Evolutionary conservation across 2,329 filamentous ascomycete genomes (phyloP).

Genomic region (Pseudocercospora pini-densiflorae): DNA sequence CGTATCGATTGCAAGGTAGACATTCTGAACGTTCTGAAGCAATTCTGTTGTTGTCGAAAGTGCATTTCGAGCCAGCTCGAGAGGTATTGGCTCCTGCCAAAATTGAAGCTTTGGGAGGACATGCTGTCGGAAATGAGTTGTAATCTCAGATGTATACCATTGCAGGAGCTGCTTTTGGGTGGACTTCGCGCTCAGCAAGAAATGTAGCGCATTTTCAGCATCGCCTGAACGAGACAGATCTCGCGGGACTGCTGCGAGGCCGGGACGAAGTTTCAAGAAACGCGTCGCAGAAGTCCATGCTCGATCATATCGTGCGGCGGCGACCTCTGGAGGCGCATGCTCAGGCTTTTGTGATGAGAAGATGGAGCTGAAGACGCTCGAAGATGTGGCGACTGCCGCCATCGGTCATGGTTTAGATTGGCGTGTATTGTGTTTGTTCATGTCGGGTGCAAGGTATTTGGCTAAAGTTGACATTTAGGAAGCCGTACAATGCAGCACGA

Average conservation of each 20-base stretch:
- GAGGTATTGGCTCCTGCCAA: conserved; percentile 33
- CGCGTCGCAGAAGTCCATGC: conserved; percentile 55
- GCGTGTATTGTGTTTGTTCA: background rate
- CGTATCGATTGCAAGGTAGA: conserved; percentile 39
- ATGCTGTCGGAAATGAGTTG: conserved; percentile 46
- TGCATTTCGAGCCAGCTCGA: conserved; percentile 36
- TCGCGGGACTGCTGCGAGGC: background rate
- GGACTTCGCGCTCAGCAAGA: conserved; percentile 16
- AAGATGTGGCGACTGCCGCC: conserved; percentile 18
- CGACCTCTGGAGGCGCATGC: conserved; percentile 49
- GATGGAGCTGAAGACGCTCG: conserved; percentile 45
- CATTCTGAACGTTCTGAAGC: conserved; percentile 42
- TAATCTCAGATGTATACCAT: conserved; percentile 53
- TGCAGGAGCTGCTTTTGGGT: conserved; percentile 42
- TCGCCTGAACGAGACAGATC: conserved; percentile 17
- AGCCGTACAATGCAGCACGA: background rate
- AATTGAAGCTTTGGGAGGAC: conserved; percentile 31
- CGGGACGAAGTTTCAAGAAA: conserved; percentile 37
- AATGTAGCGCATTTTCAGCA: conserved; percentile 23
- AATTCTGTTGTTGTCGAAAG: conserved; percentile 44
- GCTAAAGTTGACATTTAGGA: background rate
- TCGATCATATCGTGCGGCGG: conserved; percentile 43
- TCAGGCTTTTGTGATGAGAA: conserved; percentile 51
- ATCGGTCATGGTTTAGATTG: conserved; percentile 10
- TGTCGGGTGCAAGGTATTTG: background rate